A percentile compares a stretch with the other conserved stretches of the same genome.
These are phyloP conservation scores for Mucor saturninus DNA, from an alignment of 371 early-diverging fungal genomes.

Conservation along the genomic window DNA sequence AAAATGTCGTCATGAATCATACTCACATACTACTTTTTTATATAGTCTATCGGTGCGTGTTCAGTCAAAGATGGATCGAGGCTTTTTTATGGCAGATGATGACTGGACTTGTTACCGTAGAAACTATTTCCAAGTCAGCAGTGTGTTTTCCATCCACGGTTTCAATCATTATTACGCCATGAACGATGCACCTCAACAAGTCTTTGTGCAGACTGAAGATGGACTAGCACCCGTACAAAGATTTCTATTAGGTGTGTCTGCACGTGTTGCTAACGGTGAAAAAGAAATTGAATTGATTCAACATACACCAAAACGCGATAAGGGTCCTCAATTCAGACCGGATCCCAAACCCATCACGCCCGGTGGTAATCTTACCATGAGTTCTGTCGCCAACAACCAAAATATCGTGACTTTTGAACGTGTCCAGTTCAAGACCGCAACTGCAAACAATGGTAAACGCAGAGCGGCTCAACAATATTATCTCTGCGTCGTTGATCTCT, in stretches of 20 bases:
- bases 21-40: slow-evolving; percentile 1
- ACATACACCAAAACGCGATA: slow-evolving; percentile 88
- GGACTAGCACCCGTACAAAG: slow-evolving; percentile 26
- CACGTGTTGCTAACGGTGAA: slow-evolving; percentile 57
- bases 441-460: slow-evolving; percentile 84
- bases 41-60: slow-evolving; percentile 48
- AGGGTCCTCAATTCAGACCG: slow-evolving; percentile 78
- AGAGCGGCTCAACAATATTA: slow-evolving; percentile 85
- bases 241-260: slow-evolving; percentile 69
- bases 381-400: slow-evolving; percentile 36
- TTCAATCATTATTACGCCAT: slow-evolving; percentile 39
- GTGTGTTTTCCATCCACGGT: slow-evolving; percentile 61
- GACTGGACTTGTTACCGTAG: slow-evolving; percentile 91
- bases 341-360: slow-evolving; percentile 55
- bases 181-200: slow-evolving; percentile 40
- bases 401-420: slow-evolving; percentile 77
- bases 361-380: slow-evolving; percentile 51
- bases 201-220: slow-evolving; percentile 41
- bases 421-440: slow-evolving; percentile 87
- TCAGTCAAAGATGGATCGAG: slow-evolving; percentile 69
- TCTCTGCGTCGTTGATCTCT: slow-evolving; percentile 60
- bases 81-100: slow-evolving; percentile 73
- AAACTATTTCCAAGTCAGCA: slow-evolving; percentile 86
- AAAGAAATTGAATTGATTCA: slow-evolving; percentile 76
- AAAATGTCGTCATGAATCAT: too few species aligned